Evolutionary conservation across 257 asterid species (phyloP).

Genomic region (Capsicum chinense): DNA sequence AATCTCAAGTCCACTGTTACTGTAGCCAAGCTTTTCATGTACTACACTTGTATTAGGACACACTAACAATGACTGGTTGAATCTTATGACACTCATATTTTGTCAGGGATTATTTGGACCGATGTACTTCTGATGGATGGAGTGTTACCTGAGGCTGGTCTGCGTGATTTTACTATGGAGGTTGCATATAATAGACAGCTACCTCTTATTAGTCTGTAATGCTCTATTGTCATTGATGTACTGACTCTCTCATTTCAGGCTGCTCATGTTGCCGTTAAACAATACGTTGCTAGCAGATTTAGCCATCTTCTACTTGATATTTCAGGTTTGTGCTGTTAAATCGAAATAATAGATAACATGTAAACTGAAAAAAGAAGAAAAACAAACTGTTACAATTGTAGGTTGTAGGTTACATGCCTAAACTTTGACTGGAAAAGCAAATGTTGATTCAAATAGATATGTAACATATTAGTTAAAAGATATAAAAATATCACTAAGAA

Average conservation of each 20-base stretch:
- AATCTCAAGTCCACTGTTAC: constrained; percentile 2
- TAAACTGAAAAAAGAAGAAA: neutral
- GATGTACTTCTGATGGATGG: constrained; percentile 86
- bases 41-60: neutral
- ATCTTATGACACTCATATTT: constrained; percentile 25
- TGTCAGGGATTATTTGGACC: constrained; percentile 78
- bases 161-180: constrained; percentile 69
- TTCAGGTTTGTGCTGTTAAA: constrained; percentile 65
- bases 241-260: constrained; percentile 53
- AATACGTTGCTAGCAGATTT: constrained; percentile 67
- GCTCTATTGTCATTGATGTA: neutral
- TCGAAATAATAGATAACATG: constrained; percentile 5
- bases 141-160: constrained; percentile 88
- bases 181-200: constrained; percentile 43
- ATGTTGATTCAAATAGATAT: constrained; percentile 24
- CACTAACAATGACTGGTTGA: neutral
- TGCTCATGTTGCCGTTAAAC: constrained; percentile 71
- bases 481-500: neutral
- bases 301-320: constrained; percentile 63
- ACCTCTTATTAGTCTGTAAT: constrained; percentile 32
- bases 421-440: neutral
- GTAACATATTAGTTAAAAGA: constrained; percentile 13
- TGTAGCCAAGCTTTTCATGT: constrained; percentile 18
- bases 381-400: neutral
- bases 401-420: neutral